Percentiles rank a stretch among this genome's conserved stretches.
phyloP scores from a whole-genome alignment of 768 basidiomycete genomes.

The Paxillus rubicundulus region DNA sequence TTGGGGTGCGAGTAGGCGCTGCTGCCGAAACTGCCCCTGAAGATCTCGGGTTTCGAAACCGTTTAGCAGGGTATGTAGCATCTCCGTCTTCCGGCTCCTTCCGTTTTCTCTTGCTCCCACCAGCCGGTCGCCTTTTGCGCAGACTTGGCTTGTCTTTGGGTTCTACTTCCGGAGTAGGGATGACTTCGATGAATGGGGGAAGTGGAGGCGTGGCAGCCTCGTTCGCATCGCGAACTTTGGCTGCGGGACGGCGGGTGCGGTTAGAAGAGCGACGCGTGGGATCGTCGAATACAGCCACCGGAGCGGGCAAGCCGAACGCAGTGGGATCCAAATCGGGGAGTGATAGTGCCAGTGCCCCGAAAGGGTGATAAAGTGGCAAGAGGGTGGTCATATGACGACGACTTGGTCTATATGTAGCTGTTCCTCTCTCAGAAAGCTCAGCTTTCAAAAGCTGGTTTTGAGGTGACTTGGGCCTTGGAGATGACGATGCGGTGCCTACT shows the following conservation, averaged over 20 bases:
- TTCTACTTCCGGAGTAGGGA: conserved; percentile 23
- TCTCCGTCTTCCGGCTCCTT: conserved; percentile 62
- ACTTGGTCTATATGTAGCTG: conserved; percentile 14
- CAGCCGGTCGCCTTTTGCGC: conserved; percentile 43
- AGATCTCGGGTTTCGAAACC: conserved; percentile 52
- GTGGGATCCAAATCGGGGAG: conserved; percentile 62
- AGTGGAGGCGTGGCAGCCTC: conserved; percentile 20
- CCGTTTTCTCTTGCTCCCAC: conserved; percentile 52
- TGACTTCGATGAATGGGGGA: conserved; percentile 9
- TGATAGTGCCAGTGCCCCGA: conserved; percentile 60
- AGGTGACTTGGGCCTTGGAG: conserved; percentile 11
- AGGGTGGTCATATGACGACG: conserved; percentile 34
- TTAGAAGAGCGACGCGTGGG: conserved; percentile 41
- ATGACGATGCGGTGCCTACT: conserved; percentile 16
- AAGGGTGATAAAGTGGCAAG: conserved; percentile 68
- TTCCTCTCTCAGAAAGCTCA: conserved; percentile 14
- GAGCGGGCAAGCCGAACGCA: conserved; percentile 53
- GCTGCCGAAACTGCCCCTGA: conserved; percentile 19
- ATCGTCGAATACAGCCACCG: conserved; percentile 44
- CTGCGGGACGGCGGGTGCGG: conserved; percentile 46
- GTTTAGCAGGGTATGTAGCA: conserved; percentile 69
- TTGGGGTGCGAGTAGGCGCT: conserved; percentile 20
- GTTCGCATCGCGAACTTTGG: conserved; percentile 50
- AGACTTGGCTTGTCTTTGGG: conserved; percentile 48
- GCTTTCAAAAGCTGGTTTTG: conserved; percentile 8